Percentiles rank a stretch among this genome's conserved stretches.
phyloP scores from a whole-genome alignment of 2,329 filamentous ascomycete genomes.

The Pseudogymnoascus sp. region DNA sequence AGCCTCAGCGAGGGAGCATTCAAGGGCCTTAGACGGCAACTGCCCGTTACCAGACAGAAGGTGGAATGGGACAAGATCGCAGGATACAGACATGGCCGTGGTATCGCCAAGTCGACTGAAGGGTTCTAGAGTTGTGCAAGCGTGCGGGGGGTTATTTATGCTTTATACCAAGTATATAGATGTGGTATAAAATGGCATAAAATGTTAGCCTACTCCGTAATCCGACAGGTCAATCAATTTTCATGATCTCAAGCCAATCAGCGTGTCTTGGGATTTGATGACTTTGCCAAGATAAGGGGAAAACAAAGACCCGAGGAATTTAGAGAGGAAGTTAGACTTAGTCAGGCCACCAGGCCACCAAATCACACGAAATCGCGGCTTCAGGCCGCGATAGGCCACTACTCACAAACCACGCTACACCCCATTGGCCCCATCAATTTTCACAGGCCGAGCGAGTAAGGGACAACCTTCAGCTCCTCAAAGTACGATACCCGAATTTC shows the following conservation, averaged over 20 bases:
- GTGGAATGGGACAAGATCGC: slow-evolving; percentile 99
- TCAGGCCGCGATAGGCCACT: background rate
- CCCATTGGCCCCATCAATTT: slow-evolving; percentile 5
- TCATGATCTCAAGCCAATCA: background rate
- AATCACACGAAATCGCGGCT: background rate
- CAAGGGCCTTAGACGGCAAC: slow-evolving; percentile 81
- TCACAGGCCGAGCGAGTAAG: slow-evolving; percentile 6
- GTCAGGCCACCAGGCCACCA: background rate
- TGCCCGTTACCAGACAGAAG: slow-evolving; percentile 95
- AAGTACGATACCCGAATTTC: slow-evolving; percentile 5
- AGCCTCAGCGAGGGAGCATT: slow-evolving; percentile 89
- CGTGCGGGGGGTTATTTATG: background rate
- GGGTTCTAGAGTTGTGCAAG: background rate
- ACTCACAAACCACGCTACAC: background rate
- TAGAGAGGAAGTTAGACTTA: background rate
- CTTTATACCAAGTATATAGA: slow-evolving; percentile 7
- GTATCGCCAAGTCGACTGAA: slow-evolving; percentile 48
- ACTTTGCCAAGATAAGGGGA: background rate
- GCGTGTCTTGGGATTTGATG: background rate
- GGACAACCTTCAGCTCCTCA: background rate
- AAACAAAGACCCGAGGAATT: slow-evolving; percentile 5
- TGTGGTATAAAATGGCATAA: slow-evolving; percentile 1
- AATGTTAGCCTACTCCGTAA: slow-evolving; percentile 1
- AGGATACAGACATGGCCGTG: slow-evolving; percentile 77
- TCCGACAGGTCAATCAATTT: background rate